A percentile compares a stretch with the other conserved stretches of the same genome.
phyloP scores from a whole-genome alignment of 78 protist genomes.

The Guillardia theta region DNA sequence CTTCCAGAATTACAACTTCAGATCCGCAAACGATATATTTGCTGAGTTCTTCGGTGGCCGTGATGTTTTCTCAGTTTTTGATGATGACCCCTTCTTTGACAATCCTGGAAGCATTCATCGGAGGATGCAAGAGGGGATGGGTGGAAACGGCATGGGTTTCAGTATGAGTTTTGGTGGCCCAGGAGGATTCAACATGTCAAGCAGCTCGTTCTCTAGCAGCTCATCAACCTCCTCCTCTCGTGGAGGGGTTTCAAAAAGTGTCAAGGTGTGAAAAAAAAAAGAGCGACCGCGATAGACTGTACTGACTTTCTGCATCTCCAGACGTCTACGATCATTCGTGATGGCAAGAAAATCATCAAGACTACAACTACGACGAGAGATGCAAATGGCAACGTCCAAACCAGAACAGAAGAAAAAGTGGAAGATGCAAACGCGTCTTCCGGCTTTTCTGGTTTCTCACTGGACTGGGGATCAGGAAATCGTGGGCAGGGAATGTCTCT shows the following conservation, averaged over 20 bases:
- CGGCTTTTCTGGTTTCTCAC: no score
- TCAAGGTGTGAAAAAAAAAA: not conserved
- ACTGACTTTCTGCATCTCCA: not conserved
- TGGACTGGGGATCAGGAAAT: no score
- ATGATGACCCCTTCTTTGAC: constrained; percentile 15
- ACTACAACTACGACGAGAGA: not conserved
- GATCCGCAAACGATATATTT: not conserved
- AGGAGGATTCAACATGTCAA: not conserved
- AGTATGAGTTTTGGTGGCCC: not conserved
- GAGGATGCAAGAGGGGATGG: not conserved
- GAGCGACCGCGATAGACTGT: not conserved
- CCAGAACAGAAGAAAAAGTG: not conserved
- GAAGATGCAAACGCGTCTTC: no score
- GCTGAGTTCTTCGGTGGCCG: not conserved
- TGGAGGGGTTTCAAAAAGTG: not conserved
- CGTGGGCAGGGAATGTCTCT: no score
- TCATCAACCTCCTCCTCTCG: not conserved
- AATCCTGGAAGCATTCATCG: not conserved
- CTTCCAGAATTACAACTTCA: not conserved
- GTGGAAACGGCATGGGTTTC: not conserved
- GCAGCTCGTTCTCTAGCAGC: not conserved
- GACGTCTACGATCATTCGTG: not conserved
- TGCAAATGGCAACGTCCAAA: not conserved
- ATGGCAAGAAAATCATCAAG: not conserved
- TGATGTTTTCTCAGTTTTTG: not conserved